Conservation (phyloP, 345 rosid genomes). For the Salix suchowensis region DNA sequence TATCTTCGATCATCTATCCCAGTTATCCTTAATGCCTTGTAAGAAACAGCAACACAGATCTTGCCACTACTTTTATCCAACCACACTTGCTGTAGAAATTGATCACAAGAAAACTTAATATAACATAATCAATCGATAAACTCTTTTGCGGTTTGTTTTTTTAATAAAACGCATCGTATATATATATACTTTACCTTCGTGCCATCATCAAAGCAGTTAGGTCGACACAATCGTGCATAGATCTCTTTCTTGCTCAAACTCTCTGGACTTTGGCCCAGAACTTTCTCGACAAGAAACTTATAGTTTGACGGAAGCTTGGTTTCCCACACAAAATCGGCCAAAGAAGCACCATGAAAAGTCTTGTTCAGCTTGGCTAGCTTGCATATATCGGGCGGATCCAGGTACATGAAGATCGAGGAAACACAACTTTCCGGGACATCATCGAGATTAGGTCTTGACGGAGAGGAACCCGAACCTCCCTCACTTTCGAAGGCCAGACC, state of each 20-base stretch:
- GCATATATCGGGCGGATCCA: conserved; percentile 90
- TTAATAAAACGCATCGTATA: background rate
- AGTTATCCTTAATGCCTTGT: conserved; percentile 72
- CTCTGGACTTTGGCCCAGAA: conserved; percentile 34
- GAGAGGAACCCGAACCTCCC: background rate
- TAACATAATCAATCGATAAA: background rate
- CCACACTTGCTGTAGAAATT: conserved; percentile 55
- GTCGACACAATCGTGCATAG: conserved; percentile 53
- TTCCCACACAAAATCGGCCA: conserved; percentile 77
- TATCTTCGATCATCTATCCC: conserved; percentile 90
- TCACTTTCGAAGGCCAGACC: conserved; percentile 23
- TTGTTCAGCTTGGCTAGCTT: conserved; percentile 51
- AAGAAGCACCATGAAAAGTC: conserved; percentile 63
- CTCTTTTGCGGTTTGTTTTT: background rate
- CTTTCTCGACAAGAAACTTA: conserved; percentile 44
- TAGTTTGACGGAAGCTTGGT: conserved; percentile 75
- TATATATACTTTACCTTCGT: conserved; percentile 42
- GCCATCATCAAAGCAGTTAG: conserved; percentile 58
- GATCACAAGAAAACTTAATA: background rate
- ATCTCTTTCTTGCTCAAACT: conserved; percentile 50
- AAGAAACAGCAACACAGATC: conserved; percentile 57
- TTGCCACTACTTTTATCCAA: conserved; percentile 74
- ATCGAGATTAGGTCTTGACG: conserved; percentile 30
- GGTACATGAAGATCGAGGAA: conserved; percentile 47
- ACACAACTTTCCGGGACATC: conserved; percentile 77